These are phyloP conservation scores for Blastocystis sp. DNA, from an alignment of 352 stramenopile genomes.

Conservation along the genomic window DNA sequence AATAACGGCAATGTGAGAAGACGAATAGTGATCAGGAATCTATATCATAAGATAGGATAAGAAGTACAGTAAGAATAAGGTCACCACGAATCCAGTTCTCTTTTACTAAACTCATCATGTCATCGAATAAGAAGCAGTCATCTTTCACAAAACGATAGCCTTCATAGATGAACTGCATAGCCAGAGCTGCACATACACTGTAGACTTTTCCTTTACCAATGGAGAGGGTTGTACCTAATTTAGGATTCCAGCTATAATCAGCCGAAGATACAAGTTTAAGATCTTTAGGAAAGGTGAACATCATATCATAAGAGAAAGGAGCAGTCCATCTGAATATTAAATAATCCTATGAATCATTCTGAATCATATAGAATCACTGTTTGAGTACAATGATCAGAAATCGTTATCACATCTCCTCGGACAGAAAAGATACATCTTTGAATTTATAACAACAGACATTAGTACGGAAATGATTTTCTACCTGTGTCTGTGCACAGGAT, in stretches of 20 bases:
- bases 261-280: neutral
- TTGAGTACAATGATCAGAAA: neutral
- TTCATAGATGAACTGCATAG: neutral
- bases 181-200: neutral
- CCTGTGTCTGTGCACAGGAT: neutral
- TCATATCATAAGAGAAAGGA: neutral
- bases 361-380: neutral
- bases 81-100: neutral
- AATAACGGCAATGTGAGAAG: neutral
- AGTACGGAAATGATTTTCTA: neutral
- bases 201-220: neutral
- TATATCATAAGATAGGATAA: neutral
- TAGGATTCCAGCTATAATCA: neutral
- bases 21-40: neutral
- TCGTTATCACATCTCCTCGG: neutral
- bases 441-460: neutral
- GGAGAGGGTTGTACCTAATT: neutral
- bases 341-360: neutral
- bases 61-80: neutral
- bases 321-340: neutral
- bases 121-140: neutral
- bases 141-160: neutral
- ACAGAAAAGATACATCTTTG: neutral
- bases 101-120: neutral
- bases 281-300: neutral